Percentiles rank a stretch among this genome's conserved stretches.
These are phyloP conservation scores for Neurospora crassa DNA, from an alignment of 2,329 filamentous ascomycete species.

Conservation along the genomic window DNA sequence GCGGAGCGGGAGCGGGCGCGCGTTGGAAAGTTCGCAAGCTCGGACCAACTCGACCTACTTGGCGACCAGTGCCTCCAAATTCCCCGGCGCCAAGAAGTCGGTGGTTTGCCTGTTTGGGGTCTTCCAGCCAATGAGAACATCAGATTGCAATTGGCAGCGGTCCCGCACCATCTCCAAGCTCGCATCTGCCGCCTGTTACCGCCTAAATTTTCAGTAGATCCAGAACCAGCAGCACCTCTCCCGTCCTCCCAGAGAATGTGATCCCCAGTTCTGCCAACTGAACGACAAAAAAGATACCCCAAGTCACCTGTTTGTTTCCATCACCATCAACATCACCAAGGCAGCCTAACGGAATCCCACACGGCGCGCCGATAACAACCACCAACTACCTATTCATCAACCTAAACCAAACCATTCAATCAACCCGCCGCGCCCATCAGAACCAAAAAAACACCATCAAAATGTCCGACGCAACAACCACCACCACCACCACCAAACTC, in stretches of 20 bases:
- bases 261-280: not conserved
- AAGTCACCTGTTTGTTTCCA: not conserved
- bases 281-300: not conserved
- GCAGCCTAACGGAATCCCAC: not conserved
- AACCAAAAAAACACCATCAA: too few species aligned
- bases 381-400: too few species aligned
- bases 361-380: not conserved
- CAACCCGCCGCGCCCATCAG: too few species aligned
- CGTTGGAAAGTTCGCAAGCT: conserved; percentile 11
- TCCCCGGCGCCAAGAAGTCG: not conserved
- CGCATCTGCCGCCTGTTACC: conserved; percentile 14
- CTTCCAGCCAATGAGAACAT: not conserved
- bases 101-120: not conserved
- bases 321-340: not conserved
- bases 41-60: conserved; percentile 5
- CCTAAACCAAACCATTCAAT: not conserved
- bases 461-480: conserved; percentile 3
- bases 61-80: not conserved
- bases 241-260: not conserved
- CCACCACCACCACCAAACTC: conserved; percentile 30
- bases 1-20: conserved; percentile 1
- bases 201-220: conserved; percentile 17
- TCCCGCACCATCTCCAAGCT: conserved; percentile 2
- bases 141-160: conserved; percentile 5
- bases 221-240: not conserved